Conservation (phyloP, 345 rosid species). For the Sapria himalayana region DNA sequence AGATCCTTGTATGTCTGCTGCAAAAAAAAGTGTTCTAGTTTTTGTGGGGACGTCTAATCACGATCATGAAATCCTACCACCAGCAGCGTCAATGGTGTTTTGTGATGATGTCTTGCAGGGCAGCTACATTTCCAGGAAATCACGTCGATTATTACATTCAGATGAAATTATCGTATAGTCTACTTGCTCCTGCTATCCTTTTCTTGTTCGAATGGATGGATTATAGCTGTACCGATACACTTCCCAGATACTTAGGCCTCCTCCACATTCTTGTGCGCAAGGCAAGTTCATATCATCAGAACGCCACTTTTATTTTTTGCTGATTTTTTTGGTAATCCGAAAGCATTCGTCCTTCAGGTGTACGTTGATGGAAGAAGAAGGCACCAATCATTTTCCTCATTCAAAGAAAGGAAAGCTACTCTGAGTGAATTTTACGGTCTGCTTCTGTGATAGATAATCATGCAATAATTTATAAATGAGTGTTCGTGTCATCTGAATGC, state of each 20-base stretch:
- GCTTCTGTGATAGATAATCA: constrained; percentile 7
- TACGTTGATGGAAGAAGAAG: constrained; percentile 45
- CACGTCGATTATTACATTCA: constrained; percentile 24
- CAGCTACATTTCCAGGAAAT: constrained; percentile 37
- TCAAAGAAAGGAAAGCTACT: constrained; percentile 37
- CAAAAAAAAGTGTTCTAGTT: too few relatives aligned
- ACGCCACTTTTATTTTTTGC: not conserved
- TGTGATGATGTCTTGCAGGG: constrained; percentile 21
- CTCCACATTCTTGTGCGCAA: constrained; percentile 37
- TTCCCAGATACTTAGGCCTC: constrained; percentile 36
- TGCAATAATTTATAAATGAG: too few relatives aligned
- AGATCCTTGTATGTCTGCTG: too few relatives aligned
- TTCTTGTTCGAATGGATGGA: constrained; percentile 55
- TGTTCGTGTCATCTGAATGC: constrained; percentile 1
- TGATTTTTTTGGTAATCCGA: too few relatives aligned
- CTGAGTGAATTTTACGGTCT: constrained; percentile 52
- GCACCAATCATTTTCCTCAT: constrained; percentile 27
- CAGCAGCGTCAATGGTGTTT: too few relatives aligned
- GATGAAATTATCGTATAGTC: constrained; percentile 44
- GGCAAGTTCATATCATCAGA: constrained; percentile 14
- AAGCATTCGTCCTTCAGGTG: too few relatives aligned
- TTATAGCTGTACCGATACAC: constrained; percentile 33
- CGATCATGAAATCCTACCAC: too few relatives aligned
- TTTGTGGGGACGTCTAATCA: too few relatives aligned
- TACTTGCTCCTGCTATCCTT: constrained; percentile 32